Conservation (phyloP, 2,329 filamentous ascomycete genomes). For the Monosporascus sp. region DNA sequence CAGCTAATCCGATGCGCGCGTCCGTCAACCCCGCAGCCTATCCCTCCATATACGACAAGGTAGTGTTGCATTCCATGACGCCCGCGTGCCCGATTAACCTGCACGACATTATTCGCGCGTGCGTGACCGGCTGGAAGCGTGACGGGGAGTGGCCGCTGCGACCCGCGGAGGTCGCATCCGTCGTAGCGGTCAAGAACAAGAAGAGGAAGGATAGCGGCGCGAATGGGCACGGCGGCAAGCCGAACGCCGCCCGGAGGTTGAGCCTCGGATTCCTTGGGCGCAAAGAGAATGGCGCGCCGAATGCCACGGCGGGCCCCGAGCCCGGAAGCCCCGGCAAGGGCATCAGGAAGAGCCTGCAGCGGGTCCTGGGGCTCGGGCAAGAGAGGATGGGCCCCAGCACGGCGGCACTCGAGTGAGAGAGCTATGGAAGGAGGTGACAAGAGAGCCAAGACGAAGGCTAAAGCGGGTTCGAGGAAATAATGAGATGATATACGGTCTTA, state of each 20-base stretch:
- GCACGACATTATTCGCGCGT: conserved; percentile 69
- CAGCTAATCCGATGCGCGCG: conserved; percentile 68
- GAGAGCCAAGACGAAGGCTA: not conserved
- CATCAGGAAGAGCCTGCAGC: conserved; percentile 28
- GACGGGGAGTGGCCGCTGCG: conserved; percentile 89
- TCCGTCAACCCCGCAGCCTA: conserved; percentile 72
- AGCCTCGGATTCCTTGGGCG: conserved; percentile 43
- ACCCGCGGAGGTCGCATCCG: conserved; percentile 35
- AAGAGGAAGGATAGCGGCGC: conserved; percentile 18
- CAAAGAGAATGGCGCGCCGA: conserved; percentile 20
- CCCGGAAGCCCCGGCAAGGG: conserved; percentile 14
- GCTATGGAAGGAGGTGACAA: not conserved
- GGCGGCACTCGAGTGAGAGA: conserved; percentile 5
- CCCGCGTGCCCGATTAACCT: conserved; percentile 88
- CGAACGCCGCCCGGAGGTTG: conserved; percentile 34
- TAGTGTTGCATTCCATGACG: conserved; percentile 72
- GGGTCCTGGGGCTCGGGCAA: conserved; percentile 28
- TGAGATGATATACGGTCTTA: no score
- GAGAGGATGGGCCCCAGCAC: conserved; percentile 13
- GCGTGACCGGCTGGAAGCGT: conserved; percentile 87
- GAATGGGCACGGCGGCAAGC: conserved; percentile 12
- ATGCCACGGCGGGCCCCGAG: conserved; percentile 5
- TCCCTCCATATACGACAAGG: conserved; percentile 81
- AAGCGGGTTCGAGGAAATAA: no score
- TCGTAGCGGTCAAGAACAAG: conserved; percentile 34